phyloP scores from a whole-genome alignment of 169 alveolate genomes.

The Cryptosporidium viatorum region DNA sequence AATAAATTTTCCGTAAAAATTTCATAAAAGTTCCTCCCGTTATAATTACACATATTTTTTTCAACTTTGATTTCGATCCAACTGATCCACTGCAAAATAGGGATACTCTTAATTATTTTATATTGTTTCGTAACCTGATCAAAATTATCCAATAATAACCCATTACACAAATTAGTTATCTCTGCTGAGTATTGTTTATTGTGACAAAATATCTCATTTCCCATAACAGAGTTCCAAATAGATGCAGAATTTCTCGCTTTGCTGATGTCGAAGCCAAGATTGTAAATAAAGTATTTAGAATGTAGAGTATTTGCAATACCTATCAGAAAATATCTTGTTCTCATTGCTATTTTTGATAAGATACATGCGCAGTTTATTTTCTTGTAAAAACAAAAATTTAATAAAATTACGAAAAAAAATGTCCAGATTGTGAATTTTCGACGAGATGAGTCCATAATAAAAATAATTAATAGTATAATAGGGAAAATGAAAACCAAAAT shows the following conservation, averaged over 20 bases:
- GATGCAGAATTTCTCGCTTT: constrained; percentile 55
- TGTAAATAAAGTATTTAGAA: neutral
- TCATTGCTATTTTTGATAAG: neutral
- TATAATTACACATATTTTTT: neutral
- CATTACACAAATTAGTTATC: neutral
- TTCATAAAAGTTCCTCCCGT: neutral
- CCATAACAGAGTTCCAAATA: constrained; percentile 63
- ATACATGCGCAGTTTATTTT: neutral
- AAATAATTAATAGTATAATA: neutral
- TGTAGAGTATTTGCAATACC: neutral
- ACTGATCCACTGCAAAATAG: constrained; percentile 45
- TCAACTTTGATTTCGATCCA: constrained; percentile 14
- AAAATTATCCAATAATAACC: constrained; percentile 9
- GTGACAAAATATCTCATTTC: constrained; percentile 22
- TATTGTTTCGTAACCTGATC: constrained; percentile 6
- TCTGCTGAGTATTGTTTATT: neutral
- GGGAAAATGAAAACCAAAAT: constrained; percentile 15
- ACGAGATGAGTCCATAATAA: neutral
- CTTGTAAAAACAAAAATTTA: neutral
- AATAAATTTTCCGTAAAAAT: constrained; percentile 5
- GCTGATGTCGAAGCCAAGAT: constrained; percentile 7
- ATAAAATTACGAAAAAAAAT: neutral
- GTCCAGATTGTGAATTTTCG: neutral
- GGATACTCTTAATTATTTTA: constrained; percentile 39
- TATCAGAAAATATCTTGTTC: neutral